Evolutionary conservation across 2,329 filamentous ascomycete genomes (phyloP).

Genomic region (Apiospora arundinis): DNA sequence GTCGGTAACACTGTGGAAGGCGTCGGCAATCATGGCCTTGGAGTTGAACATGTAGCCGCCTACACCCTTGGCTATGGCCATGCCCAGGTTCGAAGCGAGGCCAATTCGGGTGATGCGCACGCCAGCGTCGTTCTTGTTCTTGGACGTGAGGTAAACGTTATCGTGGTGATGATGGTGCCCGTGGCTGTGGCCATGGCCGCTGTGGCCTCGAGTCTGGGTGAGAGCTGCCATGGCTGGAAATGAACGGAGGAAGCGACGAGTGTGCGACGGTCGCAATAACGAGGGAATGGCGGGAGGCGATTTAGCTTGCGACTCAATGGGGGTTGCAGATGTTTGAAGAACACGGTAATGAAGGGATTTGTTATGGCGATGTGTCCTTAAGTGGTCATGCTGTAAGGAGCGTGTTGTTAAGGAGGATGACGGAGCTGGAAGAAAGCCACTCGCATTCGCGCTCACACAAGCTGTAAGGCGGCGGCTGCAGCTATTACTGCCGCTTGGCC

Average conservation of each 20-base stretch:
- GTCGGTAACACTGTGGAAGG: constrained; percentile 94
- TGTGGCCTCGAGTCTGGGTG: constrained; percentile 56
- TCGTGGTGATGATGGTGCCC: constrained; percentile 82
- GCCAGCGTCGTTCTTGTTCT: constrained; percentile 88
- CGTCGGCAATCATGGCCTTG: constrained; percentile 90
- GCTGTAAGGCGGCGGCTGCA: constrained; percentile 12
- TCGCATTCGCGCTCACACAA: neutral
- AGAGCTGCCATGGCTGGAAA: constrained; percentile 42
- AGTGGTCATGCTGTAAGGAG: constrained; percentile 20
- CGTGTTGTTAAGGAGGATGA: neutral
- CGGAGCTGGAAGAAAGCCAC: constrained; percentile 7
- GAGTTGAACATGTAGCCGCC: constrained; percentile 96
- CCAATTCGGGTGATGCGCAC: constrained; percentile 93
- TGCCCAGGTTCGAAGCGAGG: constrained; percentile 86
- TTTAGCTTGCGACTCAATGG: constrained; percentile 7
- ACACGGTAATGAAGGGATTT: constrained; percentile 22
- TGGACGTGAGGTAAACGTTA: constrained; percentile 80
- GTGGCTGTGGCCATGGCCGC: constrained; percentile 62
- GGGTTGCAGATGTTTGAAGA: constrained; percentile 29
- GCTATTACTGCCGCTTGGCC: neutral
- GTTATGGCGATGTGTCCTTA: constrained; percentile 26
- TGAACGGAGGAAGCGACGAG: constrained; percentile 25
- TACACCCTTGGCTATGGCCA: constrained; percentile 91
- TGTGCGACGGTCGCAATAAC: constrained; percentile 24
- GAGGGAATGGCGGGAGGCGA: constrained; percentile 7